phyloP scores from a whole-genome alignment of 176 grass and related monocot genomes.

The Pharus latifolius region DNA sequence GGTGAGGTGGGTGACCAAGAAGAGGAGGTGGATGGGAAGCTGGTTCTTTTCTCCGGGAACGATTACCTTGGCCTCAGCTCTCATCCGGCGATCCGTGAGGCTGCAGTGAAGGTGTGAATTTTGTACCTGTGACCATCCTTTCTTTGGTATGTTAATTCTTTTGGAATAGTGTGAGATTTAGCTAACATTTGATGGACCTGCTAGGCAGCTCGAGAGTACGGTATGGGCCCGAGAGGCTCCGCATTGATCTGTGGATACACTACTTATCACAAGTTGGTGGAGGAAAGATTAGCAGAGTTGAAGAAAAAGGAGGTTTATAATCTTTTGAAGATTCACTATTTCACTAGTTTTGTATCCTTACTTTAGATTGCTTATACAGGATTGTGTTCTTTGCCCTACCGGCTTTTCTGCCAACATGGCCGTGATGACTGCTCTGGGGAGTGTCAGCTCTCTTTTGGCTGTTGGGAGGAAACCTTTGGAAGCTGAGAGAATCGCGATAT shows the following conservation, averaged over 20 bases:
- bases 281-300: slow-evolving; percentile 49
- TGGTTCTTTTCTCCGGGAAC: slow-evolving; percentile 83
- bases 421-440: slow-evolving; percentile 65
- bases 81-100: slow-evolving; percentile 56
- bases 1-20: slow-evolving; percentile 18
- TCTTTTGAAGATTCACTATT: neutral
- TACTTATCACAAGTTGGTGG: slow-evolving; percentile 65
- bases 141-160: neutral
- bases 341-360: neutral
- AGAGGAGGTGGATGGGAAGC: slow-evolving; percentile 22
- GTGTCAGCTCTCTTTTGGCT: slow-evolving; percentile 52
- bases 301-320: slow-evolving; percentile 60
- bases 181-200: neutral
- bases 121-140: neutral
- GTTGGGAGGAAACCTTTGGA: slow-evolving; percentile 25
- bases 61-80: slow-evolving; percentile 81
- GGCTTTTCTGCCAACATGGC: slow-evolving; percentile 88
- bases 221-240: slow-evolving; percentile 89
- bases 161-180: neutral
- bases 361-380: slow-evolving; percentile 16
- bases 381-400: slow-evolving; percentile 84
- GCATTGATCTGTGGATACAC: slow-evolving; percentile 73
- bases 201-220: slow-evolving; percentile 68
- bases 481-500: slow-evolving; percentile 53
- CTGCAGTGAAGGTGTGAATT: slow-evolving; percentile 43